Base-by-base conservation (phyloP, 345 rosid genomes). In the Firmiana major region DNA sequence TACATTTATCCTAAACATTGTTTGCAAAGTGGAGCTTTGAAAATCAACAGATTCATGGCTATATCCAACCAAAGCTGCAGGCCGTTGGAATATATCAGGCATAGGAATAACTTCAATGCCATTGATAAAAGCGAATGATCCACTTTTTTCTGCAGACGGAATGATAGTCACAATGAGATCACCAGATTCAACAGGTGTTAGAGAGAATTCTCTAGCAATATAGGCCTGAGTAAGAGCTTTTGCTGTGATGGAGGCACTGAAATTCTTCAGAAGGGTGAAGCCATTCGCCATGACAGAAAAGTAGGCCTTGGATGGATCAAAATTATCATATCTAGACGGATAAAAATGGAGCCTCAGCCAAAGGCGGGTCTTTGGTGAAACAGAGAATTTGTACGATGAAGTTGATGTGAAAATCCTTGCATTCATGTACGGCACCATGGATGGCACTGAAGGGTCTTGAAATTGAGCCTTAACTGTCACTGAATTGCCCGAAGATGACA, bases 21-120 rank as follows among this genome's bases (percentile, higher is more conserved):
- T 91, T 83, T 89, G 87, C 75, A 91, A 64, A 53, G 79, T 72
- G 6, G 82, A 75, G 43, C 45, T 63, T 1, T 19, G 22, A 10
- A 81, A 71, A 34, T 79, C 76, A 59, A 85, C 26, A 4, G 73
- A 43, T 68, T 83, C 83, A 64, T 78, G 81, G 16, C 40, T 19
- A 17, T 69, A 85, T 42, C 89, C 91, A 6, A 87, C 82, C 85
- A 88, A 68, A 1, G 75, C 22, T 6, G 82, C 87, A 0, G 80
- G 7, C 21, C 73, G 7, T 31, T 73, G 57, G 67, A 91, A 89
- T 22, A 89, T 74, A 5, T 85, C 82, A 1, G 86, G 86, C 31
- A 83, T 78, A 1, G 86, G 77, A 26, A 83, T 65, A 69, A 89
- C 73, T 77, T 91, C 96, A n/a, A 91, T 88, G 26, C 90, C 96